These are phyloP conservation scores for Climacium dendroides DNA, from an alignment of 225 moss, liverwort and hornwort species.

Conservation along the genomic window DNA sequence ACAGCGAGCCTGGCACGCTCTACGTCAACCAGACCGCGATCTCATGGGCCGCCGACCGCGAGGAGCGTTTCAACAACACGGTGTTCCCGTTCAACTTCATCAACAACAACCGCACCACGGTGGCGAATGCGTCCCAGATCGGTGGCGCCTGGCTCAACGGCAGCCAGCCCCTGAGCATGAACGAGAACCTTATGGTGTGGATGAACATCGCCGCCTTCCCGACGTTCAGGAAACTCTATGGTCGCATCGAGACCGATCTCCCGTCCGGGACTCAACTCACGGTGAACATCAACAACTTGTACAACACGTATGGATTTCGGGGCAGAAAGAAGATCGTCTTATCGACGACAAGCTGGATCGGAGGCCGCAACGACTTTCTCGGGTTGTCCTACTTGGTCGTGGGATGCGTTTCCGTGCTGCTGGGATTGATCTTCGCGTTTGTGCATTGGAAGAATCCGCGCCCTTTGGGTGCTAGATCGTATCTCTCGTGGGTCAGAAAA, in stretches of 20 bases:
- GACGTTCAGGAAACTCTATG: constrained; percentile 45
- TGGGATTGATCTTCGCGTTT: constrained; percentile 11
- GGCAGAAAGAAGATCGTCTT: constrained; percentile 34
- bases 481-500: constrained; percentile 39
- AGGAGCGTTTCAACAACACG: constrained; percentile 27
- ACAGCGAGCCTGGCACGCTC: constrained; percentile 1
- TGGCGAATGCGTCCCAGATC: constrained; percentile 12
- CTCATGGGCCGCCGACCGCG: constrained; percentile 16
- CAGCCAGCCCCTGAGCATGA: constrained; percentile 13
- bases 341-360: constrained; percentile 47
- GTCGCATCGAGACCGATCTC: constrained; percentile 33
- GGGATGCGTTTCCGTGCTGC: constrained; percentile 5
- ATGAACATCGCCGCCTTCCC: constrained; percentile 45
- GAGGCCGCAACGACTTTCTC: constrained; percentile 37
- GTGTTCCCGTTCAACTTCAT: constrained; percentile 38
- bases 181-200: constrained; percentile 51
- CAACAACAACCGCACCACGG: constrained; percentile 26
- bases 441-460: constrained; percentile 30
- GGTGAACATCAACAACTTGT: constrained; percentile 31
- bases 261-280: neutral
- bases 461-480: constrained; percentile 25
- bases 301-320: constrained; percentile 40
- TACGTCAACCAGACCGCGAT: constrained; percentile 24
- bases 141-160: constrained; percentile 31
- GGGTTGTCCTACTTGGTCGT: constrained; percentile 26